Percentiles rank a stretch among this genome's conserved stretches.
Evolutionary conservation across 2,329 filamentous ascomycete genomes (phyloP).

Genomic region (Xylaria sp.): DNA sequence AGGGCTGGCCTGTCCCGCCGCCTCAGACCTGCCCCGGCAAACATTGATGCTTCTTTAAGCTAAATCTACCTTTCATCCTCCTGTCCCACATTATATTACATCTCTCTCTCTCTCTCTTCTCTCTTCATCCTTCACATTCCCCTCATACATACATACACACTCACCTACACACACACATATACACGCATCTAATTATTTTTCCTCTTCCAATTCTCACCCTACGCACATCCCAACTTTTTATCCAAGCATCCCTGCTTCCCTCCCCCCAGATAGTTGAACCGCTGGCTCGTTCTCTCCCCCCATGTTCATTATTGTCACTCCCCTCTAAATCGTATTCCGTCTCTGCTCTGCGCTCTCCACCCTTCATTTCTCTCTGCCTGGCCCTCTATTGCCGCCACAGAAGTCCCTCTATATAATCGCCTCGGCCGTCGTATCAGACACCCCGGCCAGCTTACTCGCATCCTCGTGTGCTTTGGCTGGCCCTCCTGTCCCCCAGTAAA

Average conservation of each 20-base stretch:
- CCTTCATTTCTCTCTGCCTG: slow-evolving; percentile 34
- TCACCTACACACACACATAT: background rate
- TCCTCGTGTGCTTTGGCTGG: slow-evolving; percentile 40
- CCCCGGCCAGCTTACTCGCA: slow-evolving; percentile 41
- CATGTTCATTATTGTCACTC: slow-evolving; percentile 25
- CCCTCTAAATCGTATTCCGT: slow-evolving; percentile 26
- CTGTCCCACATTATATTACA: slow-evolving; percentile 41
- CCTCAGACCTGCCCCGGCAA: slow-evolving; percentile 48
- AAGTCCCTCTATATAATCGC: slow-evolving; percentile 31
- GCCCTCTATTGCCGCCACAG: slow-evolving; percentile 27
- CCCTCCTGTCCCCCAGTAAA: slow-evolving; percentile 42
- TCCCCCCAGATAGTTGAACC: slow-evolving; percentile 29
- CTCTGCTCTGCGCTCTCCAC: slow-evolving; percentile 32
- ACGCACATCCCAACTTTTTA: slow-evolving; percentile 38
- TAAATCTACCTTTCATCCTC: slow-evolving; percentile 43
- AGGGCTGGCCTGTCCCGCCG: slow-evolving; percentile 48
- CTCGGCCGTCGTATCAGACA: slow-evolving; percentile 37
- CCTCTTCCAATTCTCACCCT: slow-evolving; percentile 26
- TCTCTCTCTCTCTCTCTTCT: slow-evolving; percentile 16
- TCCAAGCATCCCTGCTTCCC: slow-evolving; percentile 30
- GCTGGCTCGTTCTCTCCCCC: slow-evolving; percentile 34
- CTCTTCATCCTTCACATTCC: background rate
- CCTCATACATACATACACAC: background rate
- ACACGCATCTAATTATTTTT: slow-evolving; percentile 29
- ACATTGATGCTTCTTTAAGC: slow-evolving; percentile 47